These are phyloP conservation scores for Beverwykella pulmonaria DNA, from an alignment of 495 filamentous ascomycete genomes.

Conservation along the genomic window DNA sequence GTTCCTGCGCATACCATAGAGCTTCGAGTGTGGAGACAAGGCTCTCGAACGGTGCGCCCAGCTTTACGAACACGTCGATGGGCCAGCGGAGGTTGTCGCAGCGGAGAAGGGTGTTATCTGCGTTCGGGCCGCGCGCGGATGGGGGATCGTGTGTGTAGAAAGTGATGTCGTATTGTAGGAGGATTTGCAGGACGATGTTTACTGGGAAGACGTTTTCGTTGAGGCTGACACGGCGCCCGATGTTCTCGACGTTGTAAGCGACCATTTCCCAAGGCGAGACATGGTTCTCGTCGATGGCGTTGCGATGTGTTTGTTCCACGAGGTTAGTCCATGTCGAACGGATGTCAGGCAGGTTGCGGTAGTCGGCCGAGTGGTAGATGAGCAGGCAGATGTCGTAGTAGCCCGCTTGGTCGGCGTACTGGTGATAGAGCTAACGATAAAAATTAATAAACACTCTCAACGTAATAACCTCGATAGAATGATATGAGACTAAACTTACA, in stretches of 20 bases:
- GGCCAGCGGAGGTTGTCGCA: slow-evolving; percentile 70
- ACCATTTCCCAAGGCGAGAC: slow-evolving; percentile 78
- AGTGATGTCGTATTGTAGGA: slow-evolving; percentile 49
- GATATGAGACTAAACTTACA: slow-evolving; percentile 55
- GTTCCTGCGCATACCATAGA: slow-evolving; percentile 81
- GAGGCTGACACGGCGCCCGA: slow-evolving; percentile 77
- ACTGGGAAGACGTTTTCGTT: slow-evolving; percentile 78
- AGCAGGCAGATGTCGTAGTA: slow-evolving; percentile 92
- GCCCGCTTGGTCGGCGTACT: slow-evolving; percentile 79
- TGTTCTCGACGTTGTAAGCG: slow-evolving; percentile 68
- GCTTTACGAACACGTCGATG: slow-evolving; percentile 73
- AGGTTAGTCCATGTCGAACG: slow-evolving; percentile 80
- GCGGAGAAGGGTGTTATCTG: slow-evolving; percentile 38
- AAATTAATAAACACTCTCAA: slow-evolving; percentile 11
- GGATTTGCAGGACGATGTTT: slow-evolving; percentile 73
- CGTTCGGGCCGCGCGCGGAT: slow-evolving; percentile 51
- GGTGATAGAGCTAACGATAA: slow-evolving; percentile 75
- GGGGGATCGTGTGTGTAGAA: slow-evolving; percentile 14
- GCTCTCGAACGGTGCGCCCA: slow-evolving; percentile 73
- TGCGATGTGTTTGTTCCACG: slow-evolving; percentile 68
- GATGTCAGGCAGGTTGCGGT: slow-evolving; percentile 82
- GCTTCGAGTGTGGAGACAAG: slow-evolving; percentile 76
- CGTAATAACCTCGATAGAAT: neutral
- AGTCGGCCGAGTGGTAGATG: slow-evolving; percentile 86
- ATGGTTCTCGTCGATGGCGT: slow-evolving; percentile 58